Base-by-base conservation (phyloP, 345 rosid genomes). In the Moricandia arvensis region DNA sequence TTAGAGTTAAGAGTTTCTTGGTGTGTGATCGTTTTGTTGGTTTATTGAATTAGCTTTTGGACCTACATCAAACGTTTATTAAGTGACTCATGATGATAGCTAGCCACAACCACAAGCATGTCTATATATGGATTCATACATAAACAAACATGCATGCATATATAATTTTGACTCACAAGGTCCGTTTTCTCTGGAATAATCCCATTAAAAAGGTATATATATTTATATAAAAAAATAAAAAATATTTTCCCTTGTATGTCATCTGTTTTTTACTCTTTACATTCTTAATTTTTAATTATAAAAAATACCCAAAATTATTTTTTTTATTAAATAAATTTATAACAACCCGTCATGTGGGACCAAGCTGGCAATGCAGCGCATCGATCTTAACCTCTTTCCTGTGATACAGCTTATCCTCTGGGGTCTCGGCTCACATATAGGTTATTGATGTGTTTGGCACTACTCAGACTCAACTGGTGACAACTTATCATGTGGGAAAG, bases 11-110 rank as follows among this genome's bases (percentile, higher is more conserved):
- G 75, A 63, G 75, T 71, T 64, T 77, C 55, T 77, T 71, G 67
- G 80, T 77, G 68, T 77, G 68, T 77, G 80, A 47, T 77, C 43
- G 80, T 71, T 77, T 77, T 77, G 72, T 71, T 77, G 80, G 80
- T 7, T 71, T 47, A 71, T 71, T 77, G 53, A 76, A 77, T 77
- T 57, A n/a, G 62, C 67, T 41, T 45, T 63, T 63, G 80, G 80
- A 54, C 80, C 75, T 76, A 76, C 80, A 69, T 30, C 59, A 69
- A 21, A 29, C 34, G 59, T 76, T 63, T 63, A 69, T 55, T 53
- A 62, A 38, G 47, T 64, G 35, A 67, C 15, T 59, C 53, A 34
- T 59, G 21, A 59, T 59, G 21, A 47, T 38, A 53, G 33, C 58
- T 38, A 53, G 33, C 58, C 74, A 63, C 69, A 62, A 62, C 67